phyloP scores from a whole-genome alignment of 208 protist species.

The Zelonia costaricensis region DNA sequence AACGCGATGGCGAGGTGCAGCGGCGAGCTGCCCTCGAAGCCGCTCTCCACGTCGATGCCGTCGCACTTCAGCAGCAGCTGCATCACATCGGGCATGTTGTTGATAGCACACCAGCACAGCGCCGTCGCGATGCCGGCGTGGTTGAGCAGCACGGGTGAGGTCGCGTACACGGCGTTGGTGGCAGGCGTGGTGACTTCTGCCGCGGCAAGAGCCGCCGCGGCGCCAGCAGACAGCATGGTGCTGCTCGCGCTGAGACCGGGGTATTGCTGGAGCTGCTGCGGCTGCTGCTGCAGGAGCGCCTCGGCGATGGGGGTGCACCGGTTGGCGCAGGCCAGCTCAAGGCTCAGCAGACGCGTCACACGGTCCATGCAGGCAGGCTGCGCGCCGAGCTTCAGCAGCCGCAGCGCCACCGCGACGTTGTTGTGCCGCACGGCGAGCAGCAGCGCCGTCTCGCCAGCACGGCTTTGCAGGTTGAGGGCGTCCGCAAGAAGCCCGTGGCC shows the following conservation, averaged over 20 bases:
- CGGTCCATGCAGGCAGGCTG: slow-evolving; percentile 66
- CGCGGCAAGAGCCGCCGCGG: neutral
- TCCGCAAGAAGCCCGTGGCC: slow-evolving; percentile 26
- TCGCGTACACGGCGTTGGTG: slow-evolving; percentile 26
- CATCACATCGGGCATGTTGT: slow-evolving; percentile 68
- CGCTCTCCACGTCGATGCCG: slow-evolving; percentile 57
- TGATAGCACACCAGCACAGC: slow-evolving; percentile 82
- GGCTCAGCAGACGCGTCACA: slow-evolving; percentile 54
- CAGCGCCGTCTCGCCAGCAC: slow-evolving; percentile 67
- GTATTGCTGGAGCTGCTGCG: neutral
- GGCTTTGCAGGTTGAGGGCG: slow-evolving; percentile 67
- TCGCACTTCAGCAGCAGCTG: slow-evolving; percentile 44
- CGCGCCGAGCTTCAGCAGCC: slow-evolving; percentile 66
- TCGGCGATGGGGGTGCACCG: slow-evolving; percentile 55
- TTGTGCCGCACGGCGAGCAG: slow-evolving; percentile 62
- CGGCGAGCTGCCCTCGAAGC: slow-evolving; percentile 63
- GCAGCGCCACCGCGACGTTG: slow-evolving; percentile 51
- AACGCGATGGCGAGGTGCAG: slow-evolving; percentile 75
- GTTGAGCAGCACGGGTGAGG: slow-evolving; percentile 63
- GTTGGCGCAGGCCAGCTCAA: slow-evolving; percentile 81
- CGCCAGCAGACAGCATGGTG: neutral
- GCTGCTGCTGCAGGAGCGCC: slow-evolving; percentile 36
- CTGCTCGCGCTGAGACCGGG: neutral
- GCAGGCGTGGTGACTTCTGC: neutral
- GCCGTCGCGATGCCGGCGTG: slow-evolving; percentile 71